Percentiles rank a stretch among this genome's conserved stretches.
phyloP scores from a whole-genome alignment of 306 rosid genomes.

The Cucumis cinereus region DNA sequence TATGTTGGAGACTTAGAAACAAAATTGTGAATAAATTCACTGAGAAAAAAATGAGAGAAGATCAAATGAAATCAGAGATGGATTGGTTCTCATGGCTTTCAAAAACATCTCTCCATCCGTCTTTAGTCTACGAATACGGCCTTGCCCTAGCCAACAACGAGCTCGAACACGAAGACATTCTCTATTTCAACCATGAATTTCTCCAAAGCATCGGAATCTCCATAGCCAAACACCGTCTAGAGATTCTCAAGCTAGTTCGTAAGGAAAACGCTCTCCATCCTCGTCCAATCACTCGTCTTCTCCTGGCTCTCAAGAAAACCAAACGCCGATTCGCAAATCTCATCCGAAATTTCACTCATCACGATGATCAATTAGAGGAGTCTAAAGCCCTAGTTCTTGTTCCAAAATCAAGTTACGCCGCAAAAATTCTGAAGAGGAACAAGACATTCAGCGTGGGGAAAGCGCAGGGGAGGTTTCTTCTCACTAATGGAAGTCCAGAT shows the following conservation, averaged over 20 bases:
- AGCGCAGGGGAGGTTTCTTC: conserved; percentile 37
- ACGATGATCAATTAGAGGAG: conserved; percentile 17
- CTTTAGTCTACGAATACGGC: conserved; percentile 73
- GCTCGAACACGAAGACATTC: conserved; percentile 76
- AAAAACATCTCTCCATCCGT: conserved; percentile 55
- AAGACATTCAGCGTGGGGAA: conserved; percentile 29
- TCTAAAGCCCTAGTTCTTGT: conserved; percentile 61
- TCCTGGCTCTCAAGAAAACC: conserved; percentile 58
- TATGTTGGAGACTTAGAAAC: too few relatives aligned
- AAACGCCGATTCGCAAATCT: conserved; percentile 40
- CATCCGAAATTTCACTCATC: conserved; percentile 16
- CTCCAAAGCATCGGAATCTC: conserved; percentile 95
- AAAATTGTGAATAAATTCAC: too few relatives aligned
- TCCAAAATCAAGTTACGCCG: conserved; percentile 33
- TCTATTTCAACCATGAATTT: conserved; percentile 87
- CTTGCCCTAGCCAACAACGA: conserved; percentile 71
- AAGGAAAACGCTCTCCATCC: conserved; percentile 30
- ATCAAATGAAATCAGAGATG: conserved; percentile 23
- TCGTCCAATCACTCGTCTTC: conserved; percentile 30
- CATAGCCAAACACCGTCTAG: conserved; percentile 88
- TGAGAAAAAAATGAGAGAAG: too few relatives aligned
- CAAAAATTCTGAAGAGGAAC: conserved; percentile 47
- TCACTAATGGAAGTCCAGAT: conserved; percentile 43
- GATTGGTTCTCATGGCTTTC: conserved; percentile 98
- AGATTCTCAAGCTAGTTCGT: conserved; percentile 69